phyloP scores from a whole-genome alignment of 192 early-diverging fungal genomes.

The Backusella westeae region DNA sequence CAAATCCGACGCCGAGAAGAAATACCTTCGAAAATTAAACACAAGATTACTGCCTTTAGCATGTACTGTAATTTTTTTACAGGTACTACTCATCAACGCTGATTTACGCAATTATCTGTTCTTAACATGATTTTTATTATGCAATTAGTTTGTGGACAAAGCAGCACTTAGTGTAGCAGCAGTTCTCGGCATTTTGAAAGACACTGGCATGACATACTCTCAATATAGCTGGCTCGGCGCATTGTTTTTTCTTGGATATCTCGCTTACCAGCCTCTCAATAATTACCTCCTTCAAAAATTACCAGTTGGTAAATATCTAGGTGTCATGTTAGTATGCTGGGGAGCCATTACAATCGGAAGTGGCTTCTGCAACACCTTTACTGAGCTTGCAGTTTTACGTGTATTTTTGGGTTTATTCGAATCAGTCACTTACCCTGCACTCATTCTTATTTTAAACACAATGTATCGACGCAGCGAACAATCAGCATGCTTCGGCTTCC shows the following conservation, averaged over 20 bases:
- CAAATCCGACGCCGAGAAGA: background rate
- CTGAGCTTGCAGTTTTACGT: slow-evolving; percentile 17
- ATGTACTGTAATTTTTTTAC: background rate
- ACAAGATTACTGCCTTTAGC: background rate
- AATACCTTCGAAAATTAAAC: background rate
- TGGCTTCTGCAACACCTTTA: slow-evolving; percentile 7
- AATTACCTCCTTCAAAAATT: slow-evolving; percentile 12
- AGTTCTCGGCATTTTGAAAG: slow-evolving; percentile 18
- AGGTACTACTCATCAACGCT: background rate
- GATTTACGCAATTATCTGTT: too few species aligned
- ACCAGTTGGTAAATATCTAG: slow-evolving; percentile 3
- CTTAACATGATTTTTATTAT: background rate
- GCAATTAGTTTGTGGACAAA: slow-evolving; percentile 9
- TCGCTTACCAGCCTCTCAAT: slow-evolving; percentile 5
- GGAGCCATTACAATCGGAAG: slow-evolving; percentile 12
- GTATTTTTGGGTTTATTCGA: slow-evolving; percentile 31
- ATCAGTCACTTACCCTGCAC: slow-evolving; percentile 11
- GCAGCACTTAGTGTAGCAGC: slow-evolving; percentile 9
- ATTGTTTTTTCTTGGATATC: slow-evolving; percentile 21
- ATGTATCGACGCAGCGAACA: slow-evolving; percentile 27
- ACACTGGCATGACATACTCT: background rate
- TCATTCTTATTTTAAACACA: slow-evolving; percentile 18
- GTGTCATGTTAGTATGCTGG: slow-evolving; percentile 17
- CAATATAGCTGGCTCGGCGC: slow-evolving; percentile 16
- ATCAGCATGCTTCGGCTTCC: slow-evolving; percentile 13